Evolutionary conservation across 1,139 yeast species (phyloP), one percentile per base, ranked within the genome.

Genomic region (Saccharomycopsis crataegensis): DNA sequence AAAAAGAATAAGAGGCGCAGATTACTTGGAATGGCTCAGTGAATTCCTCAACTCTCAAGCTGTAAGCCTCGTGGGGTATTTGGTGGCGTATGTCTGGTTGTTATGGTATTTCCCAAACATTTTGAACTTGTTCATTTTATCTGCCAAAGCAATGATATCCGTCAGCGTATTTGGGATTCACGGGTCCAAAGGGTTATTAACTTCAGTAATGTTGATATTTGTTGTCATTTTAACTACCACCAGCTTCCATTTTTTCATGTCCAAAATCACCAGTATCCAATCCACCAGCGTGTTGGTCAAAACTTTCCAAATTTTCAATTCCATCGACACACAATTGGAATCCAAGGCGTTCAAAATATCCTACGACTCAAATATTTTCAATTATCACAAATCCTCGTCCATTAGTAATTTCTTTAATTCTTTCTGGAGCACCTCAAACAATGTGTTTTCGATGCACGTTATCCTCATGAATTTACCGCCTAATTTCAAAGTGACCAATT

Each of bases 81-180:
- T 51, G 41, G 11, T 51, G 16, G 48, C 51, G 5, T 51, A 52
- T 6, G 31, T 54, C 14, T 46, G 31, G 17, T 48, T 54, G 16
- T 44, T 48, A 40, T 51, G 44, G 37, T 51, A 46, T 17, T 41
- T 42, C 16, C 57, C 57, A 8, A 36, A 38, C 32, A 38, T 54
- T n/a, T 32, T 54, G 31, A 48, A 38, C 14, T 38, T 51, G 33
- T 46, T 51, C 44, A 51, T 11, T 4, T 7, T 54, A 17, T n/a
- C 51, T 7, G 48, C 57, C 44, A 52, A 51, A 32, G 49, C 57
- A 11, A 43, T 51, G 50, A 36, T 54, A 9, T 22, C 57, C 8
- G 11, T 47, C 7, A 54, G 54, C 46, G 22, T 54, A 12, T 54
- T 54, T 34, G 57, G 57, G 6, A 41, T 54, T 11, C 54, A 51